Evolutionary conservation across 2,329 filamentous ascomycete genomes (phyloP).

Genomic region (Botrytis elliptica): DNA sequence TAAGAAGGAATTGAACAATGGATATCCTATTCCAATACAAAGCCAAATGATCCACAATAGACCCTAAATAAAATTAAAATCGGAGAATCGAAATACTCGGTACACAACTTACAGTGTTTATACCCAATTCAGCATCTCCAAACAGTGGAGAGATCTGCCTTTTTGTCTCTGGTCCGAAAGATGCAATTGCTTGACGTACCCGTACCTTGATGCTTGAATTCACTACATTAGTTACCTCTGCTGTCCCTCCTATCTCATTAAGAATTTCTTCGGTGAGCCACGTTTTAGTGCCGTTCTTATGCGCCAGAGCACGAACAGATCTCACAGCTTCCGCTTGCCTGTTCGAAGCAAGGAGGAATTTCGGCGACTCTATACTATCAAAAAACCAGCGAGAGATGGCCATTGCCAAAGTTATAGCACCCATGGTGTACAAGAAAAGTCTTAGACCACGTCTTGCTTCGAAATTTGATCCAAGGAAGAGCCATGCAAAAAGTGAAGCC

Average conservation of each 20-base stretch:
- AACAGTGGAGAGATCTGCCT: constrained; percentile 68
- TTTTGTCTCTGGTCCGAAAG: constrained; percentile 55
- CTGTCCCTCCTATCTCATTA: constrained; percentile 52
- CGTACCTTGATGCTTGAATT: constrained; percentile 28
- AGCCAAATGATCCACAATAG: constrained; percentile 79
- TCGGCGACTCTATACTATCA: constrained; percentile 80
- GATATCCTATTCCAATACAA: constrained; percentile 81
- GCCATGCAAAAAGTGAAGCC: constrained; percentile 72
- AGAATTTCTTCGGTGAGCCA: constrained; percentile 74
- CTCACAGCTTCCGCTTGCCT: constrained; percentile 76
- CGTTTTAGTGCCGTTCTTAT: constrained; percentile 66
- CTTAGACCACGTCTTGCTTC: constrained; percentile 71
- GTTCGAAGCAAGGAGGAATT: constrained; percentile 75
- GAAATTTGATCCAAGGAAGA: constrained; percentile 58
- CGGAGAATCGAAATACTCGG: too few relatives aligned
- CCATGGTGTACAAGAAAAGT: constrained; percentile 68
- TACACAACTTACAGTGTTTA: constrained; percentile 44
- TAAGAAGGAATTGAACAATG: constrained; percentile 87
- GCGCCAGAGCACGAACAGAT: constrained; percentile 75
- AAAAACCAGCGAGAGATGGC: constrained; percentile 77
- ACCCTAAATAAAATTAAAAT: constrained; percentile 4
- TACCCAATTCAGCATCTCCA: constrained; percentile 50
- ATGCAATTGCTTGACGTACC: constrained; percentile 50
- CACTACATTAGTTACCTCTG: constrained; percentile 15
- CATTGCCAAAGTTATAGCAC: constrained; percentile 71